phyloP scores from a whole-genome alignment of 305 asterid species.

The Plantago coronopus region DNA sequence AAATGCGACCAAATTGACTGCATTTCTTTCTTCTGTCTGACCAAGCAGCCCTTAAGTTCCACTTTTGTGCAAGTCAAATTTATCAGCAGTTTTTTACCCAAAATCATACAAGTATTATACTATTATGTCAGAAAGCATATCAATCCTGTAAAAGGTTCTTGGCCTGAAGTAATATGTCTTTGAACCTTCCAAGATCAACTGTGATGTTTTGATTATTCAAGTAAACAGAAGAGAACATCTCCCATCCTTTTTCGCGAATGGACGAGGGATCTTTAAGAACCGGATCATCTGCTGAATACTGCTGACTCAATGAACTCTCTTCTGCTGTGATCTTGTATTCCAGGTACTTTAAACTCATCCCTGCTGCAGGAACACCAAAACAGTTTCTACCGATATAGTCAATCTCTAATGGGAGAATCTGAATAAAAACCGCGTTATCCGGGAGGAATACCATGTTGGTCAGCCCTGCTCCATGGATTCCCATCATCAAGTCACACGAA shows the following conservation, averaged over 20 bases:
- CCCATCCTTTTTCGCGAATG: slow-evolving; percentile 57
- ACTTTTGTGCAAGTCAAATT: too few relatives aligned
- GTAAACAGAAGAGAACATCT: slow-evolving; percentile 58
- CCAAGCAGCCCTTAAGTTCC: too few relatives aligned
- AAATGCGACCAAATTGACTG: too few relatives aligned
- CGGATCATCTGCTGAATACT: slow-evolving; percentile 56
- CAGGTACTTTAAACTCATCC: slow-evolving; percentile 57
- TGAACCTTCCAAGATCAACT: slow-evolving; percentile 60
- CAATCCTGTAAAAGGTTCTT: too few relatives aligned
- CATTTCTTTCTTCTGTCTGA: too few relatives aligned
- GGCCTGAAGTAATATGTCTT: too few relatives aligned
- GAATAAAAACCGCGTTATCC: slow-evolving; percentile 66
- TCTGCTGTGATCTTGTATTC: slow-evolving; percentile 62
- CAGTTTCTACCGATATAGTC: slow-evolving; percentile 58
- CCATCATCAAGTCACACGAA: slow-evolving; percentile 80
- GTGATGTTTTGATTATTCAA: slow-evolving; percentile 52
- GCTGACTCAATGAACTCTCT: slow-evolving; percentile 76
- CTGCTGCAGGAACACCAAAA: slow-evolving; percentile 67
- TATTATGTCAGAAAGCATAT: too few relatives aligned
- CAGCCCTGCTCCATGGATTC: slow-evolving; percentile 97
- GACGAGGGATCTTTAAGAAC: slow-evolving; percentile 55
- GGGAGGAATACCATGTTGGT: slow-evolving; percentile 83
- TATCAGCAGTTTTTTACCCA: too few relatives aligned
- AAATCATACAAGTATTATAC: too few relatives aligned
- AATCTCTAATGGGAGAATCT: slow-evolving; percentile 35